Evolutionary conservation across 257 asterid genomes (phyloP).

Genomic region (Solanum sitiens): DNA sequence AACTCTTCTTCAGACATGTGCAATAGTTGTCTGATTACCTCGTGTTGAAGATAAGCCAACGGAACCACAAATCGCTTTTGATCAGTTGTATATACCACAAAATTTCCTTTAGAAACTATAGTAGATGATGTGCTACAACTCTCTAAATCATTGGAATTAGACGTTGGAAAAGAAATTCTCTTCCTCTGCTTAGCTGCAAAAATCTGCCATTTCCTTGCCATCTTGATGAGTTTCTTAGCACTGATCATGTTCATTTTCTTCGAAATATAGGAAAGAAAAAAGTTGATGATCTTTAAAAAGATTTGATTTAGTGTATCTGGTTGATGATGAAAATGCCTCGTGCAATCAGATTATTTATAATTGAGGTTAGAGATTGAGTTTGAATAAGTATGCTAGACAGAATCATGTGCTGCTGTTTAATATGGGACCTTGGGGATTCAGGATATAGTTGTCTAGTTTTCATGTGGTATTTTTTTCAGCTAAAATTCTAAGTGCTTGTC

Average conservation of each 20-base stretch:
- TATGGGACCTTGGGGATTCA: not conserved
- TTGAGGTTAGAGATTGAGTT: not conserved
- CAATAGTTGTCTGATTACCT: conserved; percentile 12
- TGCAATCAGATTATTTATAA: not conserved
- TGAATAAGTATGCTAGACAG: not conserved
- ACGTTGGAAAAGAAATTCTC: not conserved
- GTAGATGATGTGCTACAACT: not conserved
- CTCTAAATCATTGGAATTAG: not conserved
- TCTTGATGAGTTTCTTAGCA: not conserved
- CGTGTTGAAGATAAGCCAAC: conserved; percentile 8
- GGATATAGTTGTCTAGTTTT: not conserved
- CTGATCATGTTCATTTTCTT: not conserved
- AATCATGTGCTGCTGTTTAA: not conserved
- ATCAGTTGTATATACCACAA: conserved; percentile 22
- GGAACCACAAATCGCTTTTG: conserved; percentile 16
- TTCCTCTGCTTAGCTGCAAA: not conserved
- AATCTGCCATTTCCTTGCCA: not conserved
- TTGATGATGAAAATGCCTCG: not conserved
- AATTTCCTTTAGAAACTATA: conserved; percentile 18
- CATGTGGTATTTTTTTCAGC: not conserved
- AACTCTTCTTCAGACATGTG: conserved; percentile 21
- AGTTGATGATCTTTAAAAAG: not conserved
- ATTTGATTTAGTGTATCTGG: not conserved
- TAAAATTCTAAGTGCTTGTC: not conserved
- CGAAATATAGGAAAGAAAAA: not conserved